phyloP scores from a whole-genome alignment of 73 alveolate genomes.

The Paramecium primaurelia region DNA sequence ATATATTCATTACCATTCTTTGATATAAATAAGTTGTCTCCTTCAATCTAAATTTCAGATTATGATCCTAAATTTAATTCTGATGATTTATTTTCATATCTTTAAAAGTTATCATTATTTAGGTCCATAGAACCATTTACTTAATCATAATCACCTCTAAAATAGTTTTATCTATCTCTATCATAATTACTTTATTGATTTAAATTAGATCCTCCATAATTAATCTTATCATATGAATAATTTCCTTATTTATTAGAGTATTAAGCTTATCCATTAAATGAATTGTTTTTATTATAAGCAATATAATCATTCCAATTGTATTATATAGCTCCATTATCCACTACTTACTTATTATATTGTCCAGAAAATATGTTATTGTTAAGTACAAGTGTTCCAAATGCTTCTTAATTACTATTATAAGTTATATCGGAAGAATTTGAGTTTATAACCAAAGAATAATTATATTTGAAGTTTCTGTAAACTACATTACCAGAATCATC shows the following conservation, averaged over 20 bases:
- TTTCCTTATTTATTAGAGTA: neutral
- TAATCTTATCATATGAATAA: neutral
- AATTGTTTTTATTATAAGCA: neutral
- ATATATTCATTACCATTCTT: neutral
- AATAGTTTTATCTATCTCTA: neutral
- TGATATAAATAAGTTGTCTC: neutral
- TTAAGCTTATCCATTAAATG: neutral
- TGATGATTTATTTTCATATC: neutral
- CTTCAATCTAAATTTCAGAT: neutral
- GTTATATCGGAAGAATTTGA: neutral
- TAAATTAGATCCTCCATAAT: neutral
- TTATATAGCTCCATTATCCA: neutral
- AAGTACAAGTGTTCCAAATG: neutral
- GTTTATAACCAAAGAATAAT: neutral
- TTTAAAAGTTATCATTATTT: neutral
- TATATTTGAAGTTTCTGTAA: neutral
- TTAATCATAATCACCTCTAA: neutral
- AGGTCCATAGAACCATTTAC: neutral
- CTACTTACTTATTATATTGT: neutral
- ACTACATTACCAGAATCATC: neutral
- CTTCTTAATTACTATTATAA: neutral
- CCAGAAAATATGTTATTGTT: neutral
- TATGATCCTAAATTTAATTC: neutral
- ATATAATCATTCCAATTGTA: neutral
- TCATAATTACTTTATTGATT: neutral